Conservation (phyloP, 2,329 filamentous ascomycete genomes). For the Metarhizium guizhouense region DNA sequence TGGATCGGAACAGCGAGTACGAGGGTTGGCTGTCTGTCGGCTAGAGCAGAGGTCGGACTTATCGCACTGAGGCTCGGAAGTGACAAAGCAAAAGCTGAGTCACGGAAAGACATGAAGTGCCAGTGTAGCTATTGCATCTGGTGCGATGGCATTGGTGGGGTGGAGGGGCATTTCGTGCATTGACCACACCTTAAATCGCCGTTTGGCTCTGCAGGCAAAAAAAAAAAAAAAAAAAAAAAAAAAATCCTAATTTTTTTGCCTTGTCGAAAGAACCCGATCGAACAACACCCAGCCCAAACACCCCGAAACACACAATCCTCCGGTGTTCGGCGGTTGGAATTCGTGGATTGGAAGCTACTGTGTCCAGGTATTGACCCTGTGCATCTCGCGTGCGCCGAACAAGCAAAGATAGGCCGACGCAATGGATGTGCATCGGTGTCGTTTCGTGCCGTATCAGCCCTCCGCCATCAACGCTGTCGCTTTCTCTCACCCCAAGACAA, state of each 20-base stretch:
- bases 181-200: slow-evolving; percentile 25
- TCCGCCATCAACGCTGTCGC: slow-evolving; percentile 90
- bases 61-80: neutral
- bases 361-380: neutral
- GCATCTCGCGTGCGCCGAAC: neutral
- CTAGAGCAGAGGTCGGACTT: neutral
- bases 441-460: slow-evolving; percentile 87
- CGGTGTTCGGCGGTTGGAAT: neutral
- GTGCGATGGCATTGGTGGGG: slow-evolving; percentile 11
- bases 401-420: slow-evolving; percentile 4
- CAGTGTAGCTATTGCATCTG: neutral
- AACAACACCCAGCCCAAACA: neutral
- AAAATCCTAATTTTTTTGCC: slow-evolving; percentile 20
- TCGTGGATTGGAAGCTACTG: neutral
- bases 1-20: neutral
- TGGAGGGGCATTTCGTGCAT: slow-evolving; percentile 23
- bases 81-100: neutral
- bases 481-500: slow-evolving; percentile 66
- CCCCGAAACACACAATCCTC: slow-evolving; percentile 3
- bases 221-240: slow-evolving; percentile 27
- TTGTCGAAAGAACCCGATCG: neutral
- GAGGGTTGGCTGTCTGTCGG: neutral
- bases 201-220: slow-evolving; percentile 4
- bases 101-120: neutral
- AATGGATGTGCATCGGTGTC: slow-evolving; percentile 96